phyloP scores from a whole-genome alignment of 148 eudicot species.

The Oxyria digyna region DNA sequence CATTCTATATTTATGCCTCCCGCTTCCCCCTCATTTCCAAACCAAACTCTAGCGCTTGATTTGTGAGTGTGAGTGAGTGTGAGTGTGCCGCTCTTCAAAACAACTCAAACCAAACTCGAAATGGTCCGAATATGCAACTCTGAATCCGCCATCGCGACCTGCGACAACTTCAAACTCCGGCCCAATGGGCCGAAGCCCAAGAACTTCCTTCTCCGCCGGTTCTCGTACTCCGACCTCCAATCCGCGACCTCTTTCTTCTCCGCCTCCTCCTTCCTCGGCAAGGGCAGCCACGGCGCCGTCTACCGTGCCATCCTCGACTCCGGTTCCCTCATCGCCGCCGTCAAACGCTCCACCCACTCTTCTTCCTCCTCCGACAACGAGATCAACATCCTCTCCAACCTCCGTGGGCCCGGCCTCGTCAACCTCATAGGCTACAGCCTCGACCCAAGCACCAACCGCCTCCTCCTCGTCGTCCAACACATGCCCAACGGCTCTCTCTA shows the following conservation, averaged over 20 bases:
- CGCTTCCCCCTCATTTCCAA: slow-evolving; percentile 16
- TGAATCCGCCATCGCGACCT: slow-evolving; percentile 53
- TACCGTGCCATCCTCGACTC: slow-evolving; percentile 38
- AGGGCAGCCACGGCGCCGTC: slow-evolving; percentile 80
- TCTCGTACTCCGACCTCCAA: slow-evolving; percentile 36
- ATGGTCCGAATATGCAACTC: slow-evolving; percentile 70
- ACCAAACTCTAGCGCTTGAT: too few relatives aligned
- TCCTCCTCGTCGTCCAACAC: slow-evolving; percentile 45
- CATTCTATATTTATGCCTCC: slow-evolving; percentile 19
- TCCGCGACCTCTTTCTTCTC: slow-evolving; percentile 63
- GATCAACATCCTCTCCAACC: slow-evolving; percentile 41
- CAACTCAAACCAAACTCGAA: not conserved
- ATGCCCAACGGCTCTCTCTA: slow-evolving; percentile 77
- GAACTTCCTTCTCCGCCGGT: slow-evolving; percentile 20
- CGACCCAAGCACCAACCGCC: slow-evolving; percentile 10
- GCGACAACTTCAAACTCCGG: slow-evolving; percentile 28
- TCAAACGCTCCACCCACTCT: slow-evolving; percentile 25
- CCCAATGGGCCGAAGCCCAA: not conserved
- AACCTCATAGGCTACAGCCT: slow-evolving; percentile 47
- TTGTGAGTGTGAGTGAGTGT: too few relatives aligned
- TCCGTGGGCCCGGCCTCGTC: slow-evolving; percentile 35
- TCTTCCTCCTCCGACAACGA: slow-evolving; percentile 33
- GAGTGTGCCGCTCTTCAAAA: too few relatives aligned
- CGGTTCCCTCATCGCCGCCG: slow-evolving; percentile 45
- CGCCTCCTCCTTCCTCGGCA: slow-evolving; percentile 42